A percentile compares a stretch with the other conserved stretches of the same genome.
Evolutionary conservation across 2,329 filamentous ascomycete genomes (phyloP).

Genomic region (Pezicula rhizophila): DNA sequence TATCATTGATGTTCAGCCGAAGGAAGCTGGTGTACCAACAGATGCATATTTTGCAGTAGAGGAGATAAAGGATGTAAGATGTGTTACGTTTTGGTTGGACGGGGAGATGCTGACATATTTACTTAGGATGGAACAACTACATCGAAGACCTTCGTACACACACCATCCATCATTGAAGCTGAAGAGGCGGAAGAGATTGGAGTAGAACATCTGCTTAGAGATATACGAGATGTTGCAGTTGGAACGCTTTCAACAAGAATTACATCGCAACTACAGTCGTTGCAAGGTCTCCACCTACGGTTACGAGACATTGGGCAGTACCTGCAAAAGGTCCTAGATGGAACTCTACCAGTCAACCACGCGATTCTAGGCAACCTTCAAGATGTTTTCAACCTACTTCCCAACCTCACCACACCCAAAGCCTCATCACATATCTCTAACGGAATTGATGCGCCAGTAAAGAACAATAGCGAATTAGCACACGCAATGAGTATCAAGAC

Average conservation of each 20-base stretch:
- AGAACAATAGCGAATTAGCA: constrained; percentile 77
- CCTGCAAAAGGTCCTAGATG: constrained; percentile 90
- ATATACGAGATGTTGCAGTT: constrained; percentile 96
- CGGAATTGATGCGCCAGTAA: constrained; percentile 35
- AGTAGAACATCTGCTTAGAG: constrained; percentile 93
- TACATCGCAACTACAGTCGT: constrained; percentile 93
- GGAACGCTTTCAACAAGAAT: constrained; percentile 94
- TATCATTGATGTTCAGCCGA: constrained; percentile 97
- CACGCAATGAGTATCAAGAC: constrained; percentile 98
- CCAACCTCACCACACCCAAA: constrained; percentile 85
- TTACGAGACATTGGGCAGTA: constrained; percentile 94
- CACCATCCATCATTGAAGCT: constrained; percentile 94
- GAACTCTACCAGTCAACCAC: constrained; percentile 91
- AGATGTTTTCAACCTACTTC: constrained; percentile 97
- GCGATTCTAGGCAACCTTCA: constrained; percentile 97
- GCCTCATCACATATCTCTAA: constrained; percentile 48
- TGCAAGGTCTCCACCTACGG: constrained; percentile 91
- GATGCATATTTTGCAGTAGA: constrained; percentile 99
- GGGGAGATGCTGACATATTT: constrained; percentile 7
- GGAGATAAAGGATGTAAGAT: constrained; percentile 94
- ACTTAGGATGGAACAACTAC: constrained; percentile 93
- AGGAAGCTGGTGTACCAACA: constrained; percentile 94
- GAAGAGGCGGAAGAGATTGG: constrained; percentile 99
- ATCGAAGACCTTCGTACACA: constrained; percentile 96
- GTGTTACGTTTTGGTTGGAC: background rate